Conservation (phyloP, 371 early-diverging fungal species). For the Apophysomyces trapeziformis region DNA sequence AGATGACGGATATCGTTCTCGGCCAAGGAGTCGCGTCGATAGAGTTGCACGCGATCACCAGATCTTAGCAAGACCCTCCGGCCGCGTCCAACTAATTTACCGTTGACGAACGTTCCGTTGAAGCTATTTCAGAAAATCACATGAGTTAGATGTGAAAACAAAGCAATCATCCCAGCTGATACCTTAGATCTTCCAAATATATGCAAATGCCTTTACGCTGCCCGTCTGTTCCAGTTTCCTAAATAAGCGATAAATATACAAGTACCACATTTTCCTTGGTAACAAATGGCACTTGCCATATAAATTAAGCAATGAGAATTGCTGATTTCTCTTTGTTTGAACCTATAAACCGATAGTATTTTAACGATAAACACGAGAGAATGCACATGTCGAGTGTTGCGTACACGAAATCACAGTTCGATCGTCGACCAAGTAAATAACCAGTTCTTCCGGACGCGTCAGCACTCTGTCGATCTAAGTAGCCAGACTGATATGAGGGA, state of each 20-base stretch:
- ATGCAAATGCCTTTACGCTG: constrained; percentile 38
- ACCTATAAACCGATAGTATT: constrained; percentile 17
- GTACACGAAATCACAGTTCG: constrained; percentile 68
- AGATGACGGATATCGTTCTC: constrained; percentile 29
- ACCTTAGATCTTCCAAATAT: constrained; percentile 53
- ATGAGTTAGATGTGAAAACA: constrained; percentile 20
- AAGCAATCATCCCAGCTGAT: not conserved
- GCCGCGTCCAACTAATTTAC: constrained; percentile 43
- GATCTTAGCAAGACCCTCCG: constrained; percentile 57
- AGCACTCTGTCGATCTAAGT: constrained; percentile 28
- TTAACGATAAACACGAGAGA: constrained; percentile 8
- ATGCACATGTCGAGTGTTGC: constrained; percentile 8
- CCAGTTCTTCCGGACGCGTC: constrained; percentile 51
- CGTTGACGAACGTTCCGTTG: constrained; percentile 82
- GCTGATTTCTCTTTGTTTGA: constrained; percentile 59
- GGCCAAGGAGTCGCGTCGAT: constrained; percentile 26
- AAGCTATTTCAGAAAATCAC: constrained; percentile 51
- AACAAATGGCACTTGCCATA: constrained; percentile 41
- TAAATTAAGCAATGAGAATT: constrained; percentile 79
- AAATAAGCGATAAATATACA: constrained; percentile 20
- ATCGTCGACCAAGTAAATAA: constrained; percentile 68
- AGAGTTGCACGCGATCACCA: constrained; percentile 71
- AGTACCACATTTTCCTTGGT: constrained; percentile 12
- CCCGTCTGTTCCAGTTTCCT: constrained; percentile 46
- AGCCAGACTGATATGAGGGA: constrained; percentile 33